Percentiles rank a stretch among this genome's conserved stretches.
Evolutionary conservation across 2,329 filamentous ascomycete species (phyloP).

Genomic region (Hypoxylon sp.): DNA sequence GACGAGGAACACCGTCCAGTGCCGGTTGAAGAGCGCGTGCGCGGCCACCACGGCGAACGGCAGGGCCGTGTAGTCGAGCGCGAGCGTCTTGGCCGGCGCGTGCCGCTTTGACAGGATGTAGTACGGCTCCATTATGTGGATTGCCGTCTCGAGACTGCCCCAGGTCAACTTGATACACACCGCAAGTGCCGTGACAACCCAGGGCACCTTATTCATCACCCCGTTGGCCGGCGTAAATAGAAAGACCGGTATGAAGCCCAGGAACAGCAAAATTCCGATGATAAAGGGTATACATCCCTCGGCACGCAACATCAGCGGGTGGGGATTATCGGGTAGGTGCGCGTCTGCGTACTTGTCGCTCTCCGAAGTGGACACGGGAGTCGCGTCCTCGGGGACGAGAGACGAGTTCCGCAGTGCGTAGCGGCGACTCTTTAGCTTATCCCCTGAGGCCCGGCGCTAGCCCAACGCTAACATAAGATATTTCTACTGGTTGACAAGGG

Average conservation of each 20-base stretch:
- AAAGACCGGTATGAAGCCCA: constrained; percentile 69
- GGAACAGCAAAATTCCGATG: constrained; percentile 66
- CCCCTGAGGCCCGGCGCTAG: too few species aligned
- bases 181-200: constrained; percentile 73
- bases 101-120: constrained; percentile 75
- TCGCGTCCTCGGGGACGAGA: constrained; percentile 71
- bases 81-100: constrained; percentile 73
- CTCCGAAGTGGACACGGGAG: constrained; percentile 56
- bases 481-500: too few species aligned
- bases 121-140: constrained; percentile 81
- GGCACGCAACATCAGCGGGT: constrained; percentile 75
- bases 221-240: constrained; percentile 68
- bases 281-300: constrained; percentile 71
- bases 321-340: constrained; percentile 69
- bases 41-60: constrained; percentile 75
- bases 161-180: constrained; percentile 76
- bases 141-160: constrained; percentile 74
- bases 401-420: constrained; percentile 79
- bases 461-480: too few species aligned
- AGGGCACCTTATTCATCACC: constrained; percentile 72
- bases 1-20: constrained; percentile 74
- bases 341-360: constrained; percentile 62
- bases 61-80: constrained; percentile 78
- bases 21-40: constrained; percentile 70
- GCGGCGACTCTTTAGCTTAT: constrained; percentile 72